Percentiles rank a stretch among this genome's conserved stretches.
Evolutionary conservation across 768 basidiomycete genomes (phyloP).

Genomic region (Auriscalpium microsporum): DNA sequence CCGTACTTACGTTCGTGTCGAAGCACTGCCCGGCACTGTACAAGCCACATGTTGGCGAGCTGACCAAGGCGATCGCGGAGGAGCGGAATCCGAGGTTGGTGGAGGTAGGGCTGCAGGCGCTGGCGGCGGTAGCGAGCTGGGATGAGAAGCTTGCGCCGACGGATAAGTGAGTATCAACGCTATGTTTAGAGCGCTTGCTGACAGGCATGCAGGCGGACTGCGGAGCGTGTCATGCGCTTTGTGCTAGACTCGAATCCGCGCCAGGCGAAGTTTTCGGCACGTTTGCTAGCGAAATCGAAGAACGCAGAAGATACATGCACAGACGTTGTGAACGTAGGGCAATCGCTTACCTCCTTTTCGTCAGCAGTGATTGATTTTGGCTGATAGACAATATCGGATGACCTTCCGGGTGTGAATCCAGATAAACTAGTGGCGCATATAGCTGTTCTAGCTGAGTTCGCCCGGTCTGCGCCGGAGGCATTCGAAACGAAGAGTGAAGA

Average conservation of each 20-base stretch:
- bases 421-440: constrained; percentile 57
- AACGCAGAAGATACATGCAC: constrained; percentile 41
- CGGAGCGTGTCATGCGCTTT: constrained; percentile 54
- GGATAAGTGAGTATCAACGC: constrained; percentile 52
- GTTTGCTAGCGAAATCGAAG: constrained; percentile 45
- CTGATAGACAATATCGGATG: constrained; percentile 48
- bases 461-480: constrained; percentile 53
- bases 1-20: constrained; percentile 50
- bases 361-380: background rate
- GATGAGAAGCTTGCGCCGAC: constrained; percentile 47
- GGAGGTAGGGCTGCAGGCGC: constrained; percentile 66
- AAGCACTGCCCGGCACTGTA: constrained; percentile 71
- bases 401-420: constrained; percentile 37
- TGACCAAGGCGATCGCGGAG: constrained; percentile 65
- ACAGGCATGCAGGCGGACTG: constrained; percentile 42
- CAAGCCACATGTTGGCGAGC: constrained; percentile 65
- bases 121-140: constrained; percentile 56
- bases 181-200: background rate
- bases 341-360: background rate
- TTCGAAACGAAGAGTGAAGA: constrained; percentile 76
- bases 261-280: constrained; percentile 81
- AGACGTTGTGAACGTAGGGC: constrained; percentile 58
- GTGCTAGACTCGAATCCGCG: constrained; percentile 50
- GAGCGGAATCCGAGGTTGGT: constrained; percentile 45
- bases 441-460: constrained; percentile 67